A percentile compares a stretch with the other conserved stretches of the same genome.
Evolutionary conservation across 768 basidiomycete genomes (phyloP).

Genomic region (Lentinus brumalis): DNA sequence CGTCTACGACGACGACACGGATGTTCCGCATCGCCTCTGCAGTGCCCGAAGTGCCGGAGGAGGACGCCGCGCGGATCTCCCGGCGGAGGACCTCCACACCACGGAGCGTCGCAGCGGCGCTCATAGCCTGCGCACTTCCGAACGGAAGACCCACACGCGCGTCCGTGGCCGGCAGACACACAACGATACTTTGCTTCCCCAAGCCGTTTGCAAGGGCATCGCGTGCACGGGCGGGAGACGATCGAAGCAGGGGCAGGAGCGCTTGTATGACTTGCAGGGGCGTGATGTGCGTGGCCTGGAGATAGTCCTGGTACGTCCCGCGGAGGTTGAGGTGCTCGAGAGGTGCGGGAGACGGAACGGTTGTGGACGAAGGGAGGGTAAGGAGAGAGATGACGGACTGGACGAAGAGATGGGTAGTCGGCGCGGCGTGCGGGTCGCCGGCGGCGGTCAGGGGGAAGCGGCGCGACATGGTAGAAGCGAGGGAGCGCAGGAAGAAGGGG

Average conservation of each 20-base stretch:
- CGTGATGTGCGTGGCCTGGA: conserved; percentile 73
- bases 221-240: conserved; percentile 55
- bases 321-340: conserved; percentile 70
- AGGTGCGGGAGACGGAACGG: conserved; percentile 50
- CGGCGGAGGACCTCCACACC: conserved; percentile 74
- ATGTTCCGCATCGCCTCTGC: conserved; percentile 65
- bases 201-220: conserved; percentile 50
- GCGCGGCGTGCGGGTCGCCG: conserved; percentile 79
- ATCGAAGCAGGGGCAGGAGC: conserved; percentile 74
- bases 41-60: conserved; percentile 55
- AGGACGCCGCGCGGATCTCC: conserved; percentile 62
- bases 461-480: conserved; percentile 77
- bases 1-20: conserved; percentile 71
- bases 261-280: conserved; percentile 79
- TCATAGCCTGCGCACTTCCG: conserved; percentile 67
- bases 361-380: conserved; percentile 46
- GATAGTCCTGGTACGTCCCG: conserved; percentile 66
- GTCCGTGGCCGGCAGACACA: conserved; percentile 76
- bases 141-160: conserved; percentile 77
- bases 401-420: conserved; percentile 67
- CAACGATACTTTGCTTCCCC: conserved; percentile 53
- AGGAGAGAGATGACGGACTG: conserved; percentile 80
- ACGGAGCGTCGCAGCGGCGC: conserved; percentile 69
- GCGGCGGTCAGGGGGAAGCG: conserved; percentile 77
- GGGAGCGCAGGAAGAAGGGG: conserved; percentile 76